Evolutionary conservation across 2,329 filamentous ascomycete genomes (phyloP).

Genomic region (Septoria petroselini): DNA sequence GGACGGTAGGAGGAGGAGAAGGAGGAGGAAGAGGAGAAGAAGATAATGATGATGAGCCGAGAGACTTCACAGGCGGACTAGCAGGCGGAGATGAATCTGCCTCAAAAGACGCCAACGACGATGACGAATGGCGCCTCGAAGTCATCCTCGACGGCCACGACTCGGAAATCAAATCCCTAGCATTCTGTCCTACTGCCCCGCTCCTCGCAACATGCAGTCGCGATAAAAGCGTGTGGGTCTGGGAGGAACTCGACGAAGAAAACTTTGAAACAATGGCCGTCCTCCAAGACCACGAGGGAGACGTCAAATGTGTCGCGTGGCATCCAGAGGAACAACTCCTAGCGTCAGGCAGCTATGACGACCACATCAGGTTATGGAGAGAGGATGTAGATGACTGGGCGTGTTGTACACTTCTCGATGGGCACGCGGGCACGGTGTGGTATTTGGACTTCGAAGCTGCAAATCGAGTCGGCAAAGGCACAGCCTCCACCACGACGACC

Average conservation of each 20-base stretch:
- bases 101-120: conserved; percentile 51
- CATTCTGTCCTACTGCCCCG: conserved; percentile 69
- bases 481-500: no score
- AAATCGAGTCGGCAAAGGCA: conserved; percentile 34
- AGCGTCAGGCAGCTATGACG: conserved; percentile 90
- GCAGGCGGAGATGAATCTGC: conserved; percentile 32
- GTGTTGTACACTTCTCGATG: conserved; percentile 76
- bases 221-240: conserved; percentile 96
- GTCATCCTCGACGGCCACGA: conserved; percentile 94
- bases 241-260: conserved; percentile 93
- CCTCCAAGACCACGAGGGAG: conserved; percentile 87
- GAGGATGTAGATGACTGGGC: conserved; percentile 95
- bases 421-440: conserved; percentile 87
- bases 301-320: conserved; percentile 94
- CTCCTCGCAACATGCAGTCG: conserved; percentile 85
- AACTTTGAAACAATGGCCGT: conserved; percentile 97
- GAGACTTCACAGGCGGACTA: conserved; percentile 37
- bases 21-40: no score
- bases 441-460: conserved; percentile 65
- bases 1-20: conserved; percentile 15
- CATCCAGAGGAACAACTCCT: conserved; percentile 76
- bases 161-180: conserved; percentile 80
- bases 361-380: conserved; percentile 82
- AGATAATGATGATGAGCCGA: conserved; percentile 21
- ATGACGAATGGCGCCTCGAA: conserved; percentile 87